These are phyloP conservation scores for Lizanozyma gosingica DNA, from an alignment of 1,139 yeast species.

Conservation along the genomic window DNA sequence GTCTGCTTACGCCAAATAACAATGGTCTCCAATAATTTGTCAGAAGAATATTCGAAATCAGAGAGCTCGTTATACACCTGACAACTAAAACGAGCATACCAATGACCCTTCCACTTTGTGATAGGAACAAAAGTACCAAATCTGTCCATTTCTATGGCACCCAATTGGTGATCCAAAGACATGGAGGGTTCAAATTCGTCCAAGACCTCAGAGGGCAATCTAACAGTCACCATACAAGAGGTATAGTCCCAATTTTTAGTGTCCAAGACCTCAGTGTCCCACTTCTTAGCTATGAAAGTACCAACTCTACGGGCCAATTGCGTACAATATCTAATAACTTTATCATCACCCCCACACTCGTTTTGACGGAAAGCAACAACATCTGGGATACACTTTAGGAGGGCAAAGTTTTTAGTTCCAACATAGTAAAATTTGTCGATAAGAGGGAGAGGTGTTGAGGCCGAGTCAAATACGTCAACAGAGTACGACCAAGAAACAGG, in stretches of 20 bases:
- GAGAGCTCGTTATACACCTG: conserved; percentile 49
- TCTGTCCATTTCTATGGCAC: conserved; percentile 11
- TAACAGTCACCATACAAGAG: conserved; percentile 41
- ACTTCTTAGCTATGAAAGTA: conserved; percentile 24
- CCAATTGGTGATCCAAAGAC: conserved; percentile 10
- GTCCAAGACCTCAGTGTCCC: conserved; percentile 27
- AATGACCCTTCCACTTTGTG: conserved; percentile 28
- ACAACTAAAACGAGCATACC: conserved; percentile 47
- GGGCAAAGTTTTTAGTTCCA: conserved; percentile 29
- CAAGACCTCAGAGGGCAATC: conserved; percentile 22
- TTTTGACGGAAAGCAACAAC: conserved; percentile 46
- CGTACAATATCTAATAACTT: conserved; percentile 39
- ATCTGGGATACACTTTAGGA: conserved; percentile 7
- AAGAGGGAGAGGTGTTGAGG: conserved; percentile 18
- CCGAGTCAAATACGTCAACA: conserved; percentile 15
- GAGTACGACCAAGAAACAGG: conserved; percentile 47
- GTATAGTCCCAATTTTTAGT: conserved; percentile 19
- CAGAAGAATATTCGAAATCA: conserved; percentile 42
- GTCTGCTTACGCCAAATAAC: not conserved
- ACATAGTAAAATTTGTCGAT: conserved; percentile 27
- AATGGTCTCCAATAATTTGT: conserved; percentile 12
- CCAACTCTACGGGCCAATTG: conserved; percentile 37
- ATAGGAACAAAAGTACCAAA: conserved; percentile 41
- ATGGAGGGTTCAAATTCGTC: conserved; percentile 2
- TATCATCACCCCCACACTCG: conserved; percentile 55